These are phyloP conservation scores for Catharanthus roseus DNA, from an alignment of 257 asterid species.

Conservation along the genomic window DNA sequence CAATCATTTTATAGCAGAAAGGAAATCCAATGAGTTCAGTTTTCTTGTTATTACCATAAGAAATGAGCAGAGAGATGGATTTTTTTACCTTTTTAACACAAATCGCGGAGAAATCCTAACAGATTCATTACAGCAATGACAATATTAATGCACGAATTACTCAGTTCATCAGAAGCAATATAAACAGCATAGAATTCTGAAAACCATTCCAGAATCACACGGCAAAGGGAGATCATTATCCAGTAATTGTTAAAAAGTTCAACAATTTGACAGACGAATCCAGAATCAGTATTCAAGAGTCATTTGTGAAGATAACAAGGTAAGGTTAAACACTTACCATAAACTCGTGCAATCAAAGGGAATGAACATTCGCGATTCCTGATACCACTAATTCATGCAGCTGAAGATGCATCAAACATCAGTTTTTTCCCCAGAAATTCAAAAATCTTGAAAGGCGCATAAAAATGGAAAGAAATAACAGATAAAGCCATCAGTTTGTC, in stretches of 20 bases:
- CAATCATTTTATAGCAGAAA: constrained; percentile 14
- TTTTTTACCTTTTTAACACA: background rate
- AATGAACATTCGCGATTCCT: too few relatives aligned
- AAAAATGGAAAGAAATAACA: background rate
- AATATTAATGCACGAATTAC: background rate
- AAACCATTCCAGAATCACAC: background rate
- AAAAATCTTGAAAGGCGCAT: background rate
- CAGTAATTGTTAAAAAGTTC: background rate
- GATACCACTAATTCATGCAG: background rate
- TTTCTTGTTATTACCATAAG: background rate
- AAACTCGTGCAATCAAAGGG: too few relatives aligned
- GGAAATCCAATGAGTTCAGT: constrained; percentile 10
- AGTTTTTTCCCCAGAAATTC: background rate
- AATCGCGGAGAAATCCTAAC: background rate
- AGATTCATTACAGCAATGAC: background rate
- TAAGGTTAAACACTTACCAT: background rate
- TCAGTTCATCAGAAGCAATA: too few relatives aligned
- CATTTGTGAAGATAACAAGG: background rate
- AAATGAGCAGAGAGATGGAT: background rate
- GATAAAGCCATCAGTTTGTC: too few relatives aligned
- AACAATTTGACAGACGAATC: background rate
- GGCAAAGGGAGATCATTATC: background rate
- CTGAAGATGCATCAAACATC: background rate
- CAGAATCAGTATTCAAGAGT: background rate
- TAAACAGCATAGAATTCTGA: too few relatives aligned